Evolutionary conservation across 352 stramenopile species (phyloP), one percentile per base, ranked within the genome.

Genomic region (Pythium volutum): DNA sequence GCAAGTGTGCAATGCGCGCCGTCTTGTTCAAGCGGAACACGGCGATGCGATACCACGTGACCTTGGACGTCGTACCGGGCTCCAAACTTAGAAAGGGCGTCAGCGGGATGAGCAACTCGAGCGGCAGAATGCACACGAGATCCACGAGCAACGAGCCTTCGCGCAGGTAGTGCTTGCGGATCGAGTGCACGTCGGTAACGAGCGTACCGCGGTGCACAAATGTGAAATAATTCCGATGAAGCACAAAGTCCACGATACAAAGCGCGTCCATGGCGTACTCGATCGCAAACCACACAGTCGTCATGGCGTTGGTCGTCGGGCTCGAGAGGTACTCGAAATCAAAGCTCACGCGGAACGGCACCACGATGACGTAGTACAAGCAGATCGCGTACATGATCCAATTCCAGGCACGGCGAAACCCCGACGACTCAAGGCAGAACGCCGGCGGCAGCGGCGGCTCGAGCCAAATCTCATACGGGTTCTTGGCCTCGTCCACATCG

Each of bases 1-100:
- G 74, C 8, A 88, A 27, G 58, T 87, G 79, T n/a, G 81, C 62
- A 16, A 78, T 73, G 4, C 77, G 77, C 11, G 87, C 36, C 39
- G 87, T 74, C 6, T 75, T 68, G 54, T 87, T 90, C 34, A 86
- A 27, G 3, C 79, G 77, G 16, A 76, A 64, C 16, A 84, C 71
- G 2, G 74, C 57, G 34, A 88, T 63, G 10, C 67, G 72, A 49
- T 83, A 76, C 79, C 76, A 87, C 36, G 56, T 56, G 12, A 68
- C 22, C 23, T 53, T 59, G 22, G 22, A 41, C n/a, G 16, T 55
- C 8, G 45, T 31, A 11, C 36, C 47, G 3, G 45, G 46, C 12
- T 22, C 41, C 5, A 8, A 11, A 2, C 25, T 15, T 2, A 64
- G 33, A 27, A 55, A 55, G 0, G 51, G 51, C 10, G 23, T n/a